Base-by-base conservation (phyloP, 2,329 filamentous ascomycete species). In the Colletotrichum camelliae region DNA sequence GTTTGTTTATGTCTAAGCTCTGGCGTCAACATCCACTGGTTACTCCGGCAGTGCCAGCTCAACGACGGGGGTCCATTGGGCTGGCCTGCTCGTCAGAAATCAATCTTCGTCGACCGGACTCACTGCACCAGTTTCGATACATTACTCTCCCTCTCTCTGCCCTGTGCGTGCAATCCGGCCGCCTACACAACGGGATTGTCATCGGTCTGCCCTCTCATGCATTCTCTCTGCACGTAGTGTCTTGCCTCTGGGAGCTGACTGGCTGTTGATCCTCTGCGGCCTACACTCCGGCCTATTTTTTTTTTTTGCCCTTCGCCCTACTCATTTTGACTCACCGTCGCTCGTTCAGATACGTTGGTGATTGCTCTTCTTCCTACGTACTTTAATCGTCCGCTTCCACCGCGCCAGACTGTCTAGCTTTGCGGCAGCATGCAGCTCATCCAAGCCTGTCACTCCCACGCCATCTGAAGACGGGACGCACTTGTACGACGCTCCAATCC, bases 1-100 rank as follows among this genome's bases (percentile, higher is more conserved):
- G 70, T 75, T 76, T 76, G 74, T 76, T 76, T 76, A 75, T 70
- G 74, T 76, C 74, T 67, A 57, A 76, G 74, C 66, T 76, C 57
- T 33, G 66, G 71, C 74, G 60, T 75, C 70, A 74, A 75, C 70
- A 74, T 70, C 52, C 27, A 43, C 72, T 76, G 74, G 72, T 75
- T 71, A 76, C 74, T 75, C 60, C 72, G 74, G 74, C 74, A 76
- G 74, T 74, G 67, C 67, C 64, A 76, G 70, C 73, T 75, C 73
- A 75, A 75, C 70, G 73, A 43, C 43, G 64, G 70, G 64, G 57
- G 43, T 52, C 58, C 24, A 52, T 65, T 73, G 57, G 70, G 37
- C 37, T 27, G 70, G 58, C 21, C 61, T 65, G 72, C 68, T 72
- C 61, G 67, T 70, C 57, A 70, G 57, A 70, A 70, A 52, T 62